phyloP scores from a whole-genome alignment of 169 alveolate species.

The Babesia bovis region DNA sequence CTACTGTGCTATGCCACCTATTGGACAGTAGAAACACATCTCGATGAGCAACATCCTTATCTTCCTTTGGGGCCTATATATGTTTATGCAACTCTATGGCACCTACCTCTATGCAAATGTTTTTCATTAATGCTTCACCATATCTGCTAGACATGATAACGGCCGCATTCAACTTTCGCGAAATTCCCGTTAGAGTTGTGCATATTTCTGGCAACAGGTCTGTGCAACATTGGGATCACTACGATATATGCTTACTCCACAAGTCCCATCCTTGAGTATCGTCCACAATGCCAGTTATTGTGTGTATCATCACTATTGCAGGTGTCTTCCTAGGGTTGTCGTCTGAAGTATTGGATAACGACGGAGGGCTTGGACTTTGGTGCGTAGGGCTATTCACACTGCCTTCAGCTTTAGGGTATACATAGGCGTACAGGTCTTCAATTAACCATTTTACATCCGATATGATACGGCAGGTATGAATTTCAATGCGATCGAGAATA shows the following conservation, averaged over 20 bases:
- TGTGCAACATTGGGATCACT: neutral
- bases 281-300: slow-evolving; percentile 6
- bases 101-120: slow-evolving; percentile 1
- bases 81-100: neutral
- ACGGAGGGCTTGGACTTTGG: too few relatives aligned
- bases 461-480: neutral
- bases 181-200: neutral
- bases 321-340: neutral
- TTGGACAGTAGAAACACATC: slow-evolving; percentile 8
- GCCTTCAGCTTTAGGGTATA: too few relatives aligned
- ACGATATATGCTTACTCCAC: slow-evolving; percentile 1
- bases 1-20: slow-evolving; percentile 23
- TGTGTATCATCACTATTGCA: slow-evolving; percentile 3
- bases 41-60: neutral
- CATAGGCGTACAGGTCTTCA: neutral
- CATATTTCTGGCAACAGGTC: slow-evolving; percentile 14
- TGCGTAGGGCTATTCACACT: too few relatives aligned
- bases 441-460: neutral
- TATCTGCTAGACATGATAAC: neutral
- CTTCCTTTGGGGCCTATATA: neutral
- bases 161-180: slow-evolving; percentile 13
- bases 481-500: neutral
- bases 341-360: neutral
- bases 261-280: neutral
- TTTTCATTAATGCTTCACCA: neutral